phyloP scores from a whole-genome alignment of 2,329 filamentous ascomycete species.

The Monilinia laxa region DNA sequence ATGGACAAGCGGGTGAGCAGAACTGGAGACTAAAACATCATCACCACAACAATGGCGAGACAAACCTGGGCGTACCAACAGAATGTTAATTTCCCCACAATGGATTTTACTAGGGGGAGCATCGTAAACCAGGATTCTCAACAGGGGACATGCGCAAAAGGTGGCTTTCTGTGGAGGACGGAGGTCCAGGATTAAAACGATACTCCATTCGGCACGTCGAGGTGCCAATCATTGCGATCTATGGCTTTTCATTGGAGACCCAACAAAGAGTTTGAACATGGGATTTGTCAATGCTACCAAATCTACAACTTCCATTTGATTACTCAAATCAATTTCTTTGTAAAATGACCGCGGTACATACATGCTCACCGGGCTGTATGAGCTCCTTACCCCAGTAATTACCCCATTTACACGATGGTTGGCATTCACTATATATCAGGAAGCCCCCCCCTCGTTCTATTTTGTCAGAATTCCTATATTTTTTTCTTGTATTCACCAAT shows the following conservation, averaged over 20 bases:
- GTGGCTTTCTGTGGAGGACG: neutral
- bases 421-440: conserved; percentile 3
- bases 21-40: neutral
- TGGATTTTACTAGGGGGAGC: neutral
- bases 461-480: neutral
- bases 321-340: neutral
- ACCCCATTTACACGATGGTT: neutral
- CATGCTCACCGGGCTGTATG: conserved; percentile 8
- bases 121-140: no score
- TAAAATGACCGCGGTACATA: neutral
- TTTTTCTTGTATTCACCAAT: neutral
- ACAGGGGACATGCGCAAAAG: no score
- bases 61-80: neutral
- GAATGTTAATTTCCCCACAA: conserved; percentile 8
- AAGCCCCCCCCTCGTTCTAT: neutral
- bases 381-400: conserved; percentile 4
- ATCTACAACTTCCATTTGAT: neutral
- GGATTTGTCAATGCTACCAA: conserved; percentile 6
- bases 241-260: neutral
- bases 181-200: neutral
- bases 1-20: neutral
- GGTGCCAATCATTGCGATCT: conserved; percentile 1
- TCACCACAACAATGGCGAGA: neutral
- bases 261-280: conserved; percentile 2
- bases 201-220: conserved; percentile 9